A percentile compares a stretch with the other conserved stretches of the same genome.
phyloP scores from a whole-genome alignment of 2,329 filamentous ascomycete species.

The Colletotrichum somersetense region DNA sequence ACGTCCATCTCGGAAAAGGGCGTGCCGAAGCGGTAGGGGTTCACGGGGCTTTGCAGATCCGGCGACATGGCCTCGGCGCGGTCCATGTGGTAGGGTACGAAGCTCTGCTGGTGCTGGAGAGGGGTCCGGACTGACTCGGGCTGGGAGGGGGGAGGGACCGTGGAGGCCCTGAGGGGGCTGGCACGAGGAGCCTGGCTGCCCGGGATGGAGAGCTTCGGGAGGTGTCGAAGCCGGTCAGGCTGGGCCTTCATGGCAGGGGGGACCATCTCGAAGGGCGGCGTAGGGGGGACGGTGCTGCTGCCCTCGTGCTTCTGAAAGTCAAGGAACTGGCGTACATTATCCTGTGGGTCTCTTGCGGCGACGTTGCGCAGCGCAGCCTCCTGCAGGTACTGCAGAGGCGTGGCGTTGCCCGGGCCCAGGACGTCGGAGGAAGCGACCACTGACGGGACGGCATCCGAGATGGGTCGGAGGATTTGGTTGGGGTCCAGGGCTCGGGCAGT shows the following conservation, averaged over 20 bases:
- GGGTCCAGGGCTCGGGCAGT: slow-evolving; percentile 70
- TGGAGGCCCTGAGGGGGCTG: slow-evolving; percentile 48
- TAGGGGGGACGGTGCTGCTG: slow-evolving; percentile 73
- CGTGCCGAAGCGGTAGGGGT: slow-evolving; percentile 82
- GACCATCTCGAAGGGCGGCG: slow-evolving; percentile 75
- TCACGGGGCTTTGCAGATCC: slow-evolving; percentile 69
- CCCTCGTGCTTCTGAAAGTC: slow-evolving; percentile 78
- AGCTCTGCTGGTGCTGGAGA: slow-evolving; percentile 47
- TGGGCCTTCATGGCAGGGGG: slow-evolving; percentile 62
- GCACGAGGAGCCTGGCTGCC: slow-evolving; percentile 49
- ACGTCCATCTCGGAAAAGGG: slow-evolving; percentile 93
- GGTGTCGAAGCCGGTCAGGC: slow-evolving; percentile 67
- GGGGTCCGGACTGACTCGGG: slow-evolving; percentile 44
- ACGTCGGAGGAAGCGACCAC: slow-evolving; percentile 93
- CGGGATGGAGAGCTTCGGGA: slow-evolving; percentile 75
- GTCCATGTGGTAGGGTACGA: slow-evolving; percentile 66
- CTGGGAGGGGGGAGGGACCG: slow-evolving; percentile 47
- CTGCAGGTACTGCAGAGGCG: slow-evolving; percentile 78
- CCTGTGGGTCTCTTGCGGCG: slow-evolving; percentile 83
- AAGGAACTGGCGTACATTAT: slow-evolving; percentile 93
- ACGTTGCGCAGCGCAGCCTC: slow-evolving; percentile 79
- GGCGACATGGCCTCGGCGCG: slow-evolving; percentile 64
- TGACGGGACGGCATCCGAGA: slow-evolving; percentile 83
- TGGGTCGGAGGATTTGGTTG: slow-evolving; percentile 71
- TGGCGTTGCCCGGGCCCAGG: slow-evolving; percentile 76